Base-by-base conservation (phyloP, 805 yeast species). In the Sugiyamaella chiloensis region DNA sequence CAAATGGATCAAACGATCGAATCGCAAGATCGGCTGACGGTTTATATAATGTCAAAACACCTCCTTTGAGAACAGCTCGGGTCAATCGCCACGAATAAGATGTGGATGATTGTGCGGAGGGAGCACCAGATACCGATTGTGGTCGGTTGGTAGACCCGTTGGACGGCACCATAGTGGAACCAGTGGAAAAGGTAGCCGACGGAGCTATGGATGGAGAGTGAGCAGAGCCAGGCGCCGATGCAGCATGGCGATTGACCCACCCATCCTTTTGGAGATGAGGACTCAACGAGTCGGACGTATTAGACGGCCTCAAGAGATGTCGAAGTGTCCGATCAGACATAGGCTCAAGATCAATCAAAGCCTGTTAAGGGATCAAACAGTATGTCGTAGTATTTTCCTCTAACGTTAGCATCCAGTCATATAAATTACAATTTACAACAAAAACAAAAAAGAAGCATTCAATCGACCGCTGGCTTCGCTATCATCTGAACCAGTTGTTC, bases 51-150 rank as follows among this genome's bases (percentile, higher is more conserved):
- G 73, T 71, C 44, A 89, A 65, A 36, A 72, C 70, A 1, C 89
- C 78, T 16, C 96, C 96, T 56, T 74, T 78, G 48, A 89, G 67
- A 58, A 81, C 87, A 0, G 85, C 88, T 43, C 83, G 72, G 48
- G 71, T 78, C 26, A 87, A 62, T 50, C 75, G 67, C 68, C 63
- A 74, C 4, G 50, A 20, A 23, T 32, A 20, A 8, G 46, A 19
- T 21, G 19, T 17, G 11, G 53, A 19, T 12, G 44, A 19, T 2
- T 47, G 17, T 8, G 42, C 29, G 9, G 47, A 14, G 7, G 36
- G 24, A 17, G 29, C 23, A 26, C 44, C 21, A 14, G 12, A 17
- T 7, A 24, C 39, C 40, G 31, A 27, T n/a, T n/a, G n/a, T 9
- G 32, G 37, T 4, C 12, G 21, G 12, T 19, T 34, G 37, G 21